Conservation (phyloP, 116 monocot species). For the Dioscorea cayenensis region DNA sequence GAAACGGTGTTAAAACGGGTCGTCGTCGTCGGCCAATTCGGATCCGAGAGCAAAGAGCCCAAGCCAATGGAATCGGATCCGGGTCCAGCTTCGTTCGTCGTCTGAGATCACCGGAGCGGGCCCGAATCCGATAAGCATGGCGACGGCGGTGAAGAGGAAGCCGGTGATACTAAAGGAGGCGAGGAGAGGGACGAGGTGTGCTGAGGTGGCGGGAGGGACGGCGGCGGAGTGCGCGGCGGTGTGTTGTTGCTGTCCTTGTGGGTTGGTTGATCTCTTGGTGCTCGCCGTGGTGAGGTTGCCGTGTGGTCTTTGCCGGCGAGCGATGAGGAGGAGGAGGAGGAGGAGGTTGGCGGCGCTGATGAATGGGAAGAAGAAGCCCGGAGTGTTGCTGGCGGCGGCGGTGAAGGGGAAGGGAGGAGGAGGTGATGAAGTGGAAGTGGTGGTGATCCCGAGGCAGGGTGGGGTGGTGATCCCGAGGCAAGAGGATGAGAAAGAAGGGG, state of each 20-base stretch:
- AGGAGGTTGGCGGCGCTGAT: slow-evolving; percentile 4
- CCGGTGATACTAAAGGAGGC: neutral
- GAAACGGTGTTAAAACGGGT: too few relatives aligned
- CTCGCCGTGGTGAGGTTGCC: slow-evolving; percentile 47
- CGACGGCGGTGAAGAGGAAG: neutral
- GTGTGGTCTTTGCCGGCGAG: slow-evolving; percentile 43
- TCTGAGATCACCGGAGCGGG: too few relatives aligned
- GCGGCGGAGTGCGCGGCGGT: slow-evolving; percentile 75
- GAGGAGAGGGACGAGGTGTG: slow-evolving; percentile 13
- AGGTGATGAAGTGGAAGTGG: neutral
- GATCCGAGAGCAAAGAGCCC: too few relatives aligned
- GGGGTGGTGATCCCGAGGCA: neutral
- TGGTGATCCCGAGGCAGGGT: neutral
- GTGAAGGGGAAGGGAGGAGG: neutral
- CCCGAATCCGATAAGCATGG: too few relatives aligned
- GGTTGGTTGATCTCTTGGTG: slow-evolving; percentile 38
- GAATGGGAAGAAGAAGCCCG: slow-evolving; percentile 1
- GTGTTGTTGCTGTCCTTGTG: slow-evolving; percentile 84
- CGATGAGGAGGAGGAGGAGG: slow-evolving; percentile 6
- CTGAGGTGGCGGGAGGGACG: slow-evolving; percentile 49
- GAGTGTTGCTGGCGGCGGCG: neutral
- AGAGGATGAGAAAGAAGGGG: neutral
- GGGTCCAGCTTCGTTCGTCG: too few relatives aligned
- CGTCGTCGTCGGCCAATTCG: too few relatives aligned
- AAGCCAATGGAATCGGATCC: too few relatives aligned